Percentiles rank a stretch among this genome's conserved stretches.
Conservation (phyloP, 78 protist genomes). For the Dictyostelium citrinum region DNA sequence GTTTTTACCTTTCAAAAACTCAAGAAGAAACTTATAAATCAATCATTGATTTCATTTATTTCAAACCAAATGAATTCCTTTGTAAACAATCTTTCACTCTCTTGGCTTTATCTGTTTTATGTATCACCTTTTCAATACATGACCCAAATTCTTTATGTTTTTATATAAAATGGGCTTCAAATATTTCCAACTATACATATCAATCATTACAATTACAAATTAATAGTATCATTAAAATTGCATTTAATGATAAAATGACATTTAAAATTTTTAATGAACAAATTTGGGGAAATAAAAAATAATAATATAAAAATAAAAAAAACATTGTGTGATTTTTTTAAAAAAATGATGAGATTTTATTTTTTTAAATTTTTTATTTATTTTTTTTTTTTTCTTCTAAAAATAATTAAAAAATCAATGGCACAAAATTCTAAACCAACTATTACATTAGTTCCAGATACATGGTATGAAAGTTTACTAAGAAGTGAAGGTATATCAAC, state of each 20-base stretch:
- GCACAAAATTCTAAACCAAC: too few species aligned
- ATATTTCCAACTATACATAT: neutral
- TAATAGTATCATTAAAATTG: neutral
- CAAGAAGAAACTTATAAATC: neutral
- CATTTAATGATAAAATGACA: constrained; percentile 1
- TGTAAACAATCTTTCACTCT: constrained; percentile 26
- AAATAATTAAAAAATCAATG: too few species aligned
- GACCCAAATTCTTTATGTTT: neutral
- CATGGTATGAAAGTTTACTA: neutral
- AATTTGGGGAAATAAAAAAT: neutral
- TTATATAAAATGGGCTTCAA: constrained; percentile 28
- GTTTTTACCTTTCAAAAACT: neutral
- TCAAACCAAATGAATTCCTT: neutral
- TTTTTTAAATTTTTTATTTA: too few species aligned
- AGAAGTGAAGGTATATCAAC: neutral
- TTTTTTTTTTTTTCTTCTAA: too few species aligned
- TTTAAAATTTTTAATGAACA: neutral
- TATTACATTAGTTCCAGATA: neutral
- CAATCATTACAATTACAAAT: neutral
- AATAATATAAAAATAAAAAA: too few species aligned
- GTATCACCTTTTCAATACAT: neutral
- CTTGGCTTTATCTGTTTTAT: neutral
- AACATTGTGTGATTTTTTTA: too few species aligned
- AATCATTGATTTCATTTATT: constrained; percentile 19
- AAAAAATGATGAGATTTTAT: too few species aligned